Conservation (phyloP, 2,329 filamentous ascomycete genomes). For the Monascus ruber region DNA sequence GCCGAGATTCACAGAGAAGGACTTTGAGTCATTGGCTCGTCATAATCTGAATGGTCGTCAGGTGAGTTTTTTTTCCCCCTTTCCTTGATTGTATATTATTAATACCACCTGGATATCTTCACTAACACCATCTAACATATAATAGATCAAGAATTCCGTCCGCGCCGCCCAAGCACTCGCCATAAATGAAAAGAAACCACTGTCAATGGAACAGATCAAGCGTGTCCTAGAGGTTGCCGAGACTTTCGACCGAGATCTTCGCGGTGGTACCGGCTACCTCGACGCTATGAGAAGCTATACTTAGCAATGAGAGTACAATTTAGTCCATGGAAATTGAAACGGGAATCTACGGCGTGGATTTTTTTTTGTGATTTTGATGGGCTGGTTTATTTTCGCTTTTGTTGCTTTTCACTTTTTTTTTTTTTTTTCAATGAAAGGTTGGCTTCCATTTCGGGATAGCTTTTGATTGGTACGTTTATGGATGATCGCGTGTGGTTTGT, state of each 20-base stretch:
- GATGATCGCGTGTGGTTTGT: too few species aligned
- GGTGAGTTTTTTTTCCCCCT: conserved; percentile 28
- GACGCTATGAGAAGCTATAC: conserved; percentile 75
- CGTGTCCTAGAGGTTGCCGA: conserved; percentile 75
- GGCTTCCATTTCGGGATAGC: too few species aligned
- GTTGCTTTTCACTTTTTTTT: too few species aligned
- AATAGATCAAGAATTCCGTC: conserved; percentile 78
- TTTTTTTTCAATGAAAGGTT: too few species aligned
- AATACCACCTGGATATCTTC: conserved; percentile 1
- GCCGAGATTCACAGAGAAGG: conserved; percentile 42
- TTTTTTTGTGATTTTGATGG: too few species aligned
- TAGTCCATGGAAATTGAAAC: too few species aligned
- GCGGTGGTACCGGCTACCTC: conserved; percentile 66
- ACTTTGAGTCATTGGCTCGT: conserved; percentile 55
- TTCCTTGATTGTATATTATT: neutral
- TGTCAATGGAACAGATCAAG: conserved; percentile 69
- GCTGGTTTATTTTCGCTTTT: too few species aligned
- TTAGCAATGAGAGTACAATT: conserved; percentile 6
- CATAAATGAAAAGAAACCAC: conserved; percentile 57
- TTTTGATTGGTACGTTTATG: too few species aligned
- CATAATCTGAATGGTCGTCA: conserved; percentile 59
- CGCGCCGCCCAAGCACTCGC: conserved; percentile 74
- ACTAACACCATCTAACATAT: conserved; percentile 1
- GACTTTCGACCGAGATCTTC: conserved; percentile 72
- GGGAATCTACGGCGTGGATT: too few species aligned